These are phyloP conservation scores for Panicum hallii DNA, from an alignment of 202 grass and related monocot species.

Conservation along the genomic window DNA sequence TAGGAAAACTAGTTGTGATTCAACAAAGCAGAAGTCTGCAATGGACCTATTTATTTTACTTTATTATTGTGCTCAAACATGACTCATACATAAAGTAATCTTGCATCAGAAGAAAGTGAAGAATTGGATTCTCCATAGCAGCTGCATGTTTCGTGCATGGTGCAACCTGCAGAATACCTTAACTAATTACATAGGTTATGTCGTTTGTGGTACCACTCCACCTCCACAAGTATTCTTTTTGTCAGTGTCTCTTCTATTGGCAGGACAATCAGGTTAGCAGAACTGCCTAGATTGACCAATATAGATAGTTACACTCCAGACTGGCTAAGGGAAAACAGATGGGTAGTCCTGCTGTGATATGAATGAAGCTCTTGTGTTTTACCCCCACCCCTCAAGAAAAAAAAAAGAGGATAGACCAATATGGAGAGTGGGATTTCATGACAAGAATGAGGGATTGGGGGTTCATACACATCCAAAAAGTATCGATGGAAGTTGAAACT, in stretches of 20 bases:
- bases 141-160: slow-evolving; percentile 33
- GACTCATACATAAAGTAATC: slow-evolving; percentile 16
- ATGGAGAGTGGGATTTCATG: not conserved
- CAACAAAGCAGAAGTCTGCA: slow-evolving; percentile 7
- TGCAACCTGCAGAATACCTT: slow-evolving; percentile 28
- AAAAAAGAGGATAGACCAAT: too few relatives aligned
- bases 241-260: slow-evolving; percentile 39
- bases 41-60: slow-evolving; percentile 34
- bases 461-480: too few relatives aligned
- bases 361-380: too few relatives aligned
- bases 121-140: slow-evolving; percentile 36
- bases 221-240: slow-evolving; percentile 34
- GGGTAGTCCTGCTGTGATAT: too few relatives aligned
- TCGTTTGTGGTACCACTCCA: slow-evolving; percentile 11
- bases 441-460: not conserved
- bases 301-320: not conserved
- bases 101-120: slow-evolving; percentile 47
- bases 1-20: slow-evolving; percentile 18
- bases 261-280: slow-evolving; percentile 31
- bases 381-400: too few relatives aligned
- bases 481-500: not conserved
- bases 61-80: slow-evolving; percentile 31
- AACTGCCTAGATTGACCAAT: not conserved
- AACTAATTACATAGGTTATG: slow-evolving; percentile 44
- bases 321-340: too few relatives aligned